A percentile compares a stretch with the other conserved stretches of the same genome.
Evolutionary conservation across 1,284 basidiomycete genomes (phyloP).

Genomic region (Serendipita sp.): DNA sequence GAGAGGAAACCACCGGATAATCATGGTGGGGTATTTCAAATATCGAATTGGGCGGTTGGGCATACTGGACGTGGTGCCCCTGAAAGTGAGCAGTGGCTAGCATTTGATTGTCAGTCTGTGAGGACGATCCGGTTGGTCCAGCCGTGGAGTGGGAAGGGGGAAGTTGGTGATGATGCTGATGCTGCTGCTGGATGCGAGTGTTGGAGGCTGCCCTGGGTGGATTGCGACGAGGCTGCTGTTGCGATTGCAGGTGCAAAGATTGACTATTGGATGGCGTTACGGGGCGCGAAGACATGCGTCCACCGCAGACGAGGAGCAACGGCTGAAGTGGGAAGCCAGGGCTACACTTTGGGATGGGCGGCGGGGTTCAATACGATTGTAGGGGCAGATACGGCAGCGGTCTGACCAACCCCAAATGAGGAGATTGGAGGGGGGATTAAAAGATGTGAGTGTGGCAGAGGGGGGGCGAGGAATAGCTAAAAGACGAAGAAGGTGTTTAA

Average conservation of each 20-base stretch:
- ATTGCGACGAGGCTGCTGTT: background rate
- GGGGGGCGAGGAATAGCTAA: background rate
- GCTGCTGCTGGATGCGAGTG: background rate
- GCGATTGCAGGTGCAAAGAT: background rate
- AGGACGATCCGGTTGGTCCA: too few species aligned
- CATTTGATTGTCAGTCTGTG: background rate
- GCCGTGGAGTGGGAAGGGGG: too few species aligned
- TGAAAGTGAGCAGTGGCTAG: background rate
- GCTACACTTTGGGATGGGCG: too few species aligned
- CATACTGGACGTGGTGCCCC: background rate
- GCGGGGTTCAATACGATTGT: too few species aligned
- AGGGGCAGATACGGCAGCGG: too few species aligned
- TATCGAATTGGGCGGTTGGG: background rate
- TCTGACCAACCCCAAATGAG: background rate
- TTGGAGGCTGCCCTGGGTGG: background rate
- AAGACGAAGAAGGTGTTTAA: background rate
- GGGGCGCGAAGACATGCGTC: conserved; percentile 7
- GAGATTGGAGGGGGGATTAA: background rate
- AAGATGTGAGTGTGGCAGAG: background rate
- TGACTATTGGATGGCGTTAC: background rate
- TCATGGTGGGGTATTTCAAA: background rate
- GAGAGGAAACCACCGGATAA: background rate
- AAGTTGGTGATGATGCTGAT: background rate
- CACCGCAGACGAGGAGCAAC: background rate
- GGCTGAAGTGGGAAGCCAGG: background rate